Evolutionary conservation across 495 filamentous ascomycete genomes (phyloP).

Genomic region (Parathielavia appendiculata): DNA sequence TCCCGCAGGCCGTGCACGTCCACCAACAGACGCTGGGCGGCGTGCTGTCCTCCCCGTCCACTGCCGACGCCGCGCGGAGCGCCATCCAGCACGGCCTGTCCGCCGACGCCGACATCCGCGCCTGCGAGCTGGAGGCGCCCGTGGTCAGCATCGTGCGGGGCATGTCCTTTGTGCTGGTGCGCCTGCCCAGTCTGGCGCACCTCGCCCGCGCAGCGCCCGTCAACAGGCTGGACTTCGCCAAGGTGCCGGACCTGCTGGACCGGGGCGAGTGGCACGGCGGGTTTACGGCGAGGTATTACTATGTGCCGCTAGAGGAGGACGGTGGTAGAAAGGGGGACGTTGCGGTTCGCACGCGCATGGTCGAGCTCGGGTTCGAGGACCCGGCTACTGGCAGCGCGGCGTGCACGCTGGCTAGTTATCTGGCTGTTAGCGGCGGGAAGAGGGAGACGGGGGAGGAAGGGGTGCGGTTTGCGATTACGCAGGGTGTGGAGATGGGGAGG

Average conservation of each 20-base stretch:
- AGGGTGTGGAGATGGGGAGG: conserved; percentile 77
- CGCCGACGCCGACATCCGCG: conserved; percentile 25
- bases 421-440: conserved; percentile 23
- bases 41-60: conserved; percentile 2
- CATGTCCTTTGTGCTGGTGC: conserved; percentile 59
- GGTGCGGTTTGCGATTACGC: conserved; percentile 51
- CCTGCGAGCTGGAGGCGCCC: conserved; percentile 39
- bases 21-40: conserved; percentile 42
- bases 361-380: conserved; percentile 60
- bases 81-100: conserved; percentile 22
- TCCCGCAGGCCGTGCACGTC: conserved; percentile 63
- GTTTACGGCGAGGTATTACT: conserved; percentile 54
- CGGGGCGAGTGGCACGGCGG: conserved; percentile 50
- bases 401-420: conserved; percentile 51
- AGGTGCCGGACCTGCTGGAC: conserved; percentile 42
- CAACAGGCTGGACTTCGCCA: conserved; percentile 29
- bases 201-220: conserved; percentile 34
- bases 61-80: neutral
- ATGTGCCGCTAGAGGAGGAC: conserved; percentile 35
- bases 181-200: conserved; percentile 44
- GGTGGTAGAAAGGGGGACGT: conserved; percentile 1
- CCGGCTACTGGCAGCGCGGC: conserved; percentile 65
- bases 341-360: conserved; percentile 41
- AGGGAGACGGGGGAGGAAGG: conserved; percentile 29
- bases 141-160: conserved; percentile 63